Evolutionary conservation across 2,329 filamentous ascomycete species (phyloP).

Genomic region (Neofusicoccum kwambonambiense): DNA sequence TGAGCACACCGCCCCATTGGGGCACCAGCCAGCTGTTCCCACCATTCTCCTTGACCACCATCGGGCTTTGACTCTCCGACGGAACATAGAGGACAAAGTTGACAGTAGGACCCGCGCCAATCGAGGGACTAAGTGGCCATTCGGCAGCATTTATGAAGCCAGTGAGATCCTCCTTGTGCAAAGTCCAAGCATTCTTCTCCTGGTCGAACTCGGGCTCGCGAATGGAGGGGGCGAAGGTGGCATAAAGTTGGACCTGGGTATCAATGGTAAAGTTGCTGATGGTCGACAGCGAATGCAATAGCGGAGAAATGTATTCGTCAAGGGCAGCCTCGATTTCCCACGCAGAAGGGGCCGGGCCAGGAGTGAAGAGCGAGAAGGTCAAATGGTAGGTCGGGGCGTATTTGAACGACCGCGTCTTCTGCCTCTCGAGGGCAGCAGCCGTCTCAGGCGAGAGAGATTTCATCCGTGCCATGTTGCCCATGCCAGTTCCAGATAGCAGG

Average conservation of each 20-base stretch:
- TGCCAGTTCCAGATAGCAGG: conserved; percentile 46
- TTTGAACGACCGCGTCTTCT: conserved; percentile 81
- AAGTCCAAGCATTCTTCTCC: conserved; percentile 58
- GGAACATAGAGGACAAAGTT: conserved; percentile 95
- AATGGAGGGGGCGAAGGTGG: conserved; percentile 64
- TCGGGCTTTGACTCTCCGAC: conserved; percentile 61
- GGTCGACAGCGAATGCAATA: conserved; percentile 73
- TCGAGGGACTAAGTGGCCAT: conserved; percentile 93
- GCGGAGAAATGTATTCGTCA: conserved; percentile 74
- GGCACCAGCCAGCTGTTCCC: conserved; percentile 88
- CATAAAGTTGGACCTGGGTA: conserved; percentile 93
- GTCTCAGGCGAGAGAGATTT: conserved; percentile 51
- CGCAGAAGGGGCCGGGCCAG: conserved; percentile 71
- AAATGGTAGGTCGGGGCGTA: conserved; percentile 93
- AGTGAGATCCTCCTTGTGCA: conserved; percentile 83
- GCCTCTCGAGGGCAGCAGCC: conserved; percentile 57
- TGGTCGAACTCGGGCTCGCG: conserved; percentile 57
- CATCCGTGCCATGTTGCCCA: conserved; percentile 42
- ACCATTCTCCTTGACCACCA: conserved; percentile 58
- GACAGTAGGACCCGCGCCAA: conserved; percentile 87
- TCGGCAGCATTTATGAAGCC: conserved; percentile 97
- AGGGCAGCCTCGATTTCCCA: conserved; percentile 90
- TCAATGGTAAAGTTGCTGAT: conserved; percentile 97
- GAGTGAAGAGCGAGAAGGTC: conserved; percentile 92
- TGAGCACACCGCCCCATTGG: conserved; percentile 83